Base-by-base conservation (phyloP, 768 basidiomycete species). In the Russula brevipes region DNA sequence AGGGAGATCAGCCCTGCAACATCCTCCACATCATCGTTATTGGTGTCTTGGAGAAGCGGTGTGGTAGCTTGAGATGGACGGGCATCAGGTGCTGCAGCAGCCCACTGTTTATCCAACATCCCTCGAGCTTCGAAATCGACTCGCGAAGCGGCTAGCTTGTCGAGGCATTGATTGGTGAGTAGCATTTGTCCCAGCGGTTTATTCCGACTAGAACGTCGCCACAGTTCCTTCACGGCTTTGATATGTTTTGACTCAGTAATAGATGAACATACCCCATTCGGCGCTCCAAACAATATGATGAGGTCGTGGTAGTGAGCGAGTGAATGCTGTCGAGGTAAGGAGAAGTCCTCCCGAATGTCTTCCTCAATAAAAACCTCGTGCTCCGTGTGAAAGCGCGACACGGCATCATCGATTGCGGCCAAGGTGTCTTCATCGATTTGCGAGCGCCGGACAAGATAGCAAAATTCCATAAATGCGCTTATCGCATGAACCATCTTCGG, bases 251-350 rank as follows among this genome's bases (percentile, higher is more conserved):
- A 39, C 11, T 42, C 41, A 1, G 41, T 42, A 12, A 42, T 12
- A 10, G 14, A 12, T 3, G 12, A 42, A 12, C 41, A 42, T 10
- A 42, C 4, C 10, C 41, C 41, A 42, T 42, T 42, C 4, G 41
- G 41, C 4, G 41, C 9, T 11, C 11, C 47, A 31, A 47, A 47
- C 3, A 30, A 2, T 3, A 3, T 2, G 24, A 47, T 47, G 1
- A 24, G 19, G 24, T 5, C 7, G 10, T 3, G 14, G 10, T 73
- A 74, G 38, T 73, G 73, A 9, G 54, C 14, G 5, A 73, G 63
- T 10, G 72, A 56, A 46, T 73, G 73, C 35, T 74, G 73, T 0
- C 69, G 63, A 12, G 69, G 74, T 12, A 72, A 69, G 2, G 61
- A 61, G 42, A 72, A 60, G 8, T 59, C 66, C 8, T 38, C n/a